Base-by-base conservation (phyloP, 208 protist genomes). In the Naegleria lovaniensis region DNA sequence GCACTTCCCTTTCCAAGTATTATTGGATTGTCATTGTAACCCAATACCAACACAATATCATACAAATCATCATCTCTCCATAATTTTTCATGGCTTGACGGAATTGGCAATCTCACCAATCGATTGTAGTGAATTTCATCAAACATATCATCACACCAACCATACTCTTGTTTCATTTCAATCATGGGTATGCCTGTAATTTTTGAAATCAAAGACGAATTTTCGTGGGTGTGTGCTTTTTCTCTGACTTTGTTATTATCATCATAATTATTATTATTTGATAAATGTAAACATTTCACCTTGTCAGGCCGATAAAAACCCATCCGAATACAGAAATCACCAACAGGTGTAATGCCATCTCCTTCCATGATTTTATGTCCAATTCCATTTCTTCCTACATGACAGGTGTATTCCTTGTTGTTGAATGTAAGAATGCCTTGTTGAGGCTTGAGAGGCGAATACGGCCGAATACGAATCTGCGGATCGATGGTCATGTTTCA, bases 11-110 rank as follows among this genome's bases (percentile, higher is more conserved):
- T 79, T 36, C 67, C 67, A 9, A 79, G n/a, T 15, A 36, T 7
- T 36, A 79, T 9, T 79, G 67, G 67, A 79, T 79, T 79, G 36
- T 79, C 67, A 79, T 79, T 79, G n/a, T 79, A 79, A 36, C 67
- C 67, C n/a, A 79, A 13, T 36, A 79, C 67, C 25, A 33, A 25
- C 5, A 79, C 19, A 36, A 79, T 25, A 9, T 79, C 67, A 79
- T 79, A 79, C 29, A 79, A 79, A 79, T 79, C 6, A 79, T 79
- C 67, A 9, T 79, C 25, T 79, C 67, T 79, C 67, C 67, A 79
- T 9, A 79, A 79, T 36, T 79, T 79, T 79, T 79, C 67, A 75
- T 75, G 25, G 7, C 29, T 36, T 13, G 55, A 67, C 1, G 22
- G 22, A 36, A 79, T 13, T 36, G 67, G 67, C 5, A 79, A 13